phyloP scores from a whole-genome alignment of 2,329 filamentous ascomycete genomes.

The Monilinia fructigena region DNA sequence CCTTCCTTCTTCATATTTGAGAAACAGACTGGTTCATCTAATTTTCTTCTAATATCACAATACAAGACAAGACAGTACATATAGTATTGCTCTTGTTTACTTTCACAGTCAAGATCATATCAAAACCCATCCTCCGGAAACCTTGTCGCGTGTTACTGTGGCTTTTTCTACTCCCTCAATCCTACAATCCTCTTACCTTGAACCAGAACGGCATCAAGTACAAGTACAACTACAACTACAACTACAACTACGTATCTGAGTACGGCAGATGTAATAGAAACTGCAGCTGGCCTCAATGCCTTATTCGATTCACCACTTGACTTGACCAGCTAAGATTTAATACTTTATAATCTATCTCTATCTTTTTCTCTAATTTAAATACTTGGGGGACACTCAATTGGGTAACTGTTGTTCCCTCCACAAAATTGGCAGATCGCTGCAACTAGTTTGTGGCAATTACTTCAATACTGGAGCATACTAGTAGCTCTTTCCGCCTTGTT shows the following conservation, averaged over 20 bases:
- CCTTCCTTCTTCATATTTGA: slow-evolving; percentile 23
- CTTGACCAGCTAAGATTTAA: slow-evolving; percentile 20
- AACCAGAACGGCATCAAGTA: not conserved
- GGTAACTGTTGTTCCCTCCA: slow-evolving; percentile 15
- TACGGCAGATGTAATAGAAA: slow-evolving; percentile 17
- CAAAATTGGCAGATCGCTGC: slow-evolving; percentile 18
- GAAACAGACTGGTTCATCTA: slow-evolving; percentile 16
- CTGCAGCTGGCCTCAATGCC: slow-evolving; percentile 19
- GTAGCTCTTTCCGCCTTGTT: slow-evolving; percentile 16
- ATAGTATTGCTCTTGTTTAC: no score
- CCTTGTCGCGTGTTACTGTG: slow-evolving; percentile 18
- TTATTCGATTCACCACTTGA: slow-evolving; percentile 22
- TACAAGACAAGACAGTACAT: not conserved
- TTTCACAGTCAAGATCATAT: no score
- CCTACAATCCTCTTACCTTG: not conserved
- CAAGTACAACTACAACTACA: not conserved
- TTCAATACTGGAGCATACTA: slow-evolving; percentile 13
- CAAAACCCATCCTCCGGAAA: not conserved
- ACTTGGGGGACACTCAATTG: slow-evolving; percentile 15
- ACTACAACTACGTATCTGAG: slow-evolving; percentile 3
- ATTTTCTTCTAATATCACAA: slow-evolving; percentile 6
- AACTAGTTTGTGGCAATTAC: slow-evolving; percentile 17
- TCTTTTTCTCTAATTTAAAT: slow-evolving; percentile 5
- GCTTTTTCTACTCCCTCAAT: slow-evolving; percentile 12
- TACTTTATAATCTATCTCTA: slow-evolving; percentile 1